These are phyloP conservation scores for Huntiella bhutanensis DNA, from an alignment of 2,329 filamentous ascomycete species.

Conservation along the genomic window DNA sequence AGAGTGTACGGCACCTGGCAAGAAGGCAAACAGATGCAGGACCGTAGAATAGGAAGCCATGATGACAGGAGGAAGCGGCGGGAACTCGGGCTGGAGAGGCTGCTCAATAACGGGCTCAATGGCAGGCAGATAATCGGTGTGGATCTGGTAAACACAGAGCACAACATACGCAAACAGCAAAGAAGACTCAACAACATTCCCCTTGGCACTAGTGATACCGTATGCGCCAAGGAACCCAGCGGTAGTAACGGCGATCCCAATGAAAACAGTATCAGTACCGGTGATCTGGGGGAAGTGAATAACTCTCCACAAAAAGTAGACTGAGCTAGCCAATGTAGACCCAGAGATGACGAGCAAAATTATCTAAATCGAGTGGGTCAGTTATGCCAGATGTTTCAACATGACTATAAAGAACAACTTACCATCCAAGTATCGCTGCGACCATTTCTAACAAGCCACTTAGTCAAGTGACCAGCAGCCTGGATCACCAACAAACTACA, in stretches of 20 bases:
- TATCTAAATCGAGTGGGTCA: constrained; percentile 36
- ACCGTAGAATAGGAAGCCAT: constrained; percentile 96
- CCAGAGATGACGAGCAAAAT: constrained; percentile 71
- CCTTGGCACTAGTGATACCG: constrained; percentile 82
- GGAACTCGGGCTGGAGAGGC: constrained; percentile 60
- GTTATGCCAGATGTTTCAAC: too few relatives aligned
- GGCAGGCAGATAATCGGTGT: constrained; percentile 82
- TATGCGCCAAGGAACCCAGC: constrained; percentile 84
- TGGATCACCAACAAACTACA: constrained; percentile 93
- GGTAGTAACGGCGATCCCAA: constrained; percentile 81
- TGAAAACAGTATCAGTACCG: constrained; percentile 80
- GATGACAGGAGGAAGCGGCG: constrained; percentile 88
- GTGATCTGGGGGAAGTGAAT: constrained; percentile 83
- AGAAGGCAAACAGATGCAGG: constrained; percentile 59
- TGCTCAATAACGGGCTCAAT: constrained; percentile 36
- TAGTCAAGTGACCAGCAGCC: constrained; percentile 79
- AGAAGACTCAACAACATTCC: constrained; percentile 88
- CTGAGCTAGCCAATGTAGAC: constrained; percentile 77
- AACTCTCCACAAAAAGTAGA: constrained; percentile 93
- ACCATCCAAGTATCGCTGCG: constrained; percentile 95
- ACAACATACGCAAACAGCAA: constrained; percentile 92
- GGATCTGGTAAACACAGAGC: constrained; percentile 98
- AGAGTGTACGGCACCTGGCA: constrained; percentile 70
- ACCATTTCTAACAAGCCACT: constrained; percentile 85
- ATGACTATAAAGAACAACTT: constrained; percentile 20